Percentiles rank a stretch among this genome's conserved stretches.
Conservation (phyloP, 257 asterid genomes). For the Plectranthus barbatus region DNA sequence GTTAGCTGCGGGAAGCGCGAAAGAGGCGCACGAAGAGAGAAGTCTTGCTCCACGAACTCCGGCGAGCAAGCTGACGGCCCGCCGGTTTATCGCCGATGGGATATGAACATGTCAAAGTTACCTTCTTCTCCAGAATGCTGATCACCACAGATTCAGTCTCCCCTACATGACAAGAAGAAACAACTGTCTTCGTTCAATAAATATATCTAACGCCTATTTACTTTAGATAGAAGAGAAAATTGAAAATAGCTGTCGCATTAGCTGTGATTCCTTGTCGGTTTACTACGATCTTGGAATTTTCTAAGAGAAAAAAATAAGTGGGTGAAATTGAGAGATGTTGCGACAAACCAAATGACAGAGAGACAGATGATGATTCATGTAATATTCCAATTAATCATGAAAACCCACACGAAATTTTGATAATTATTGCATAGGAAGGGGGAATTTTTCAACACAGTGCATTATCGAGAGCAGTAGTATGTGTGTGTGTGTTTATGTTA, state of each 20-base stretch:
- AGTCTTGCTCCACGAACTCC: conserved; percentile 29
- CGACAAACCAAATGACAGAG: no score
- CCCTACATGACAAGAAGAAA: conserved; percentile 26
- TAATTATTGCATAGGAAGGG: no score
- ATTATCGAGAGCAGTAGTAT: no score
- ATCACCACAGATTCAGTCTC: conserved; percentile 66
- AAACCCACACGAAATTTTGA: no score
- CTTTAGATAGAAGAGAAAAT: no score
- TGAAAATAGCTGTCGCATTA: conserved; percentile 4
- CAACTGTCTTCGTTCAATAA: no score
- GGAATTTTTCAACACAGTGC: no score
- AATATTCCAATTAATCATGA: no score
- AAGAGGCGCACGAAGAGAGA: conserved; percentile 23
- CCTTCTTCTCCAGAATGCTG: conserved; percentile 65
- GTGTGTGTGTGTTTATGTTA: no score
- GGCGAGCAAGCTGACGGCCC: conserved; percentile 14
- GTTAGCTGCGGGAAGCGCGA: conserved; percentile 32
- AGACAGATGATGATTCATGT: no score
- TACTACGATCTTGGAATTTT: not conserved
- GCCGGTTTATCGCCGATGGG: conserved; percentile 16
- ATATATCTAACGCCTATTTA: no score
- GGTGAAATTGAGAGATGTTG: not conserved
- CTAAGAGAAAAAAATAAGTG: not conserved
- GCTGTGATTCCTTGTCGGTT: conserved; percentile 5
- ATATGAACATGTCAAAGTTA: conserved; percentile 51